A percentile compares a stretch with the other conserved stretches of the same genome.
These are phyloP conservation scores for Russula ochroleuca DNA, from an alignment of 768 basidiomycete species.

Conservation along the genomic window DNA sequence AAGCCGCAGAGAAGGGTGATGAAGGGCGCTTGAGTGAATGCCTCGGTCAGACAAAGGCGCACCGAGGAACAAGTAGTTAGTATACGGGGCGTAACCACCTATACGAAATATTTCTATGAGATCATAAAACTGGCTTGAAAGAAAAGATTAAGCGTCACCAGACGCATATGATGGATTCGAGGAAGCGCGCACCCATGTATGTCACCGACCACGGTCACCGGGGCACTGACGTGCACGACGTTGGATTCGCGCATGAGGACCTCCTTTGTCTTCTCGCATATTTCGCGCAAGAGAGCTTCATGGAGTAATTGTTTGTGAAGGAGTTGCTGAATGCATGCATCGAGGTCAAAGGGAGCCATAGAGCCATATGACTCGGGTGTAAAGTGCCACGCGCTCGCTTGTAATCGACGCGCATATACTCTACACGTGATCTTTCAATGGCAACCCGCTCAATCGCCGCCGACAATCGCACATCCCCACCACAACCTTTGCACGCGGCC, in stretches of 20 bases:
- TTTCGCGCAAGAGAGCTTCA: constrained; percentile 91
- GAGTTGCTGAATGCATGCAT: constrained; percentile 90
- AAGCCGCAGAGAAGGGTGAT: background rate
- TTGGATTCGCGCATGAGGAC: constrained; percentile 99
- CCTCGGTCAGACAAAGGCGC: constrained; percentile 33
- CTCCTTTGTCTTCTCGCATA: constrained; percentile 99
- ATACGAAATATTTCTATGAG: constrained; percentile 98
- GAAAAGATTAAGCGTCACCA: constrained; percentile 35
- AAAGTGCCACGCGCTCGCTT: background rate
- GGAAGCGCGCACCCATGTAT: constrained; percentile 83
- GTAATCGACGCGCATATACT: constrained; percentile 1
- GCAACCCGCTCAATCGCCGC: background rate
- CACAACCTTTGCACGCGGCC: too few species aligned
- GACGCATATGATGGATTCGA: constrained; percentile 20
- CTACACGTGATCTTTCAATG: constrained; percentile 2
- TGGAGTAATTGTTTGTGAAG: constrained; percentile 90
- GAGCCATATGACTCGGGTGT: constrained; percentile 20
- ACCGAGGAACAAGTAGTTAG: constrained; percentile 98
- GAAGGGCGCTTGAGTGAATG: constrained; percentile 10
- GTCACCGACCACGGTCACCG: constrained; percentile 97
- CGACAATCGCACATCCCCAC: background rate
- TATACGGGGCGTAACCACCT: constrained; percentile 93
- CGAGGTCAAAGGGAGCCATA: constrained; percentile 81
- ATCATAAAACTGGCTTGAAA: constrained; percentile 94
- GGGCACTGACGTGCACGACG: constrained; percentile 94